phyloP scores from a whole-genome alignment of 2,329 filamentous ascomycete species.

The Berkeleyomyces rouxiae region DNA sequence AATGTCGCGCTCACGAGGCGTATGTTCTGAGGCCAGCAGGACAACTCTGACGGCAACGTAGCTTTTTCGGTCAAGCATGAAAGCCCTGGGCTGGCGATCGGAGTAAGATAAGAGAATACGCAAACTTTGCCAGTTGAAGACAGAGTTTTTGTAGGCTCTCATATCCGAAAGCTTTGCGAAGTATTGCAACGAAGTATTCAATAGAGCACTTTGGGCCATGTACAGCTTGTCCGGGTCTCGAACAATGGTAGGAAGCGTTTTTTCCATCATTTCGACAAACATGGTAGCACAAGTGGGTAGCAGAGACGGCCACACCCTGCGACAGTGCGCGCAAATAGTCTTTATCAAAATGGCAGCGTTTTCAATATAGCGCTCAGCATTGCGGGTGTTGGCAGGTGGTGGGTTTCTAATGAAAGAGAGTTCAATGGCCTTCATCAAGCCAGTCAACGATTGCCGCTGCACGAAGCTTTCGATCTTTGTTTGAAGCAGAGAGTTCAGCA shows the following conservation, averaged over 20 bases:
- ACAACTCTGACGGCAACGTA: constrained; percentile 40
- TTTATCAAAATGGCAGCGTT: constrained; percentile 4
- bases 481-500: constrained; percentile 8
- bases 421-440: background rate
- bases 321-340: constrained; percentile 12
- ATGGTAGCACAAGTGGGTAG: constrained; percentile 20
- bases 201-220: constrained; percentile 19
- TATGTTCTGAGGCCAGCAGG: constrained; percentile 36
- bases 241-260: constrained; percentile 14
- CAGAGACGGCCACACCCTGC: constrained; percentile 18
- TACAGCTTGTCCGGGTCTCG: constrained; percentile 15
- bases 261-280: constrained; percentile 19
- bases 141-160: constrained; percentile 23
- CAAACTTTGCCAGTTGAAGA: constrained; percentile 41
- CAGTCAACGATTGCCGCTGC: constrained; percentile 4
- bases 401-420: constrained; percentile 5
- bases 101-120: constrained; percentile 36
- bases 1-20: constrained; percentile 31
- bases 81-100: constrained; percentile 28
- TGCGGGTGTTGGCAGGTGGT: background rate
- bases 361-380: background rate
- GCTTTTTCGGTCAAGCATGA: constrained; percentile 33
- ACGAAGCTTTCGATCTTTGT: constrained; percentile 4
- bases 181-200: constrained; percentile 22
- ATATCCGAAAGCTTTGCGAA: constrained; percentile 21